Evolutionary conservation across 2,329 filamentous ascomycete genomes (phyloP).

Genomic region (Cercospora nicotianae): DNA sequence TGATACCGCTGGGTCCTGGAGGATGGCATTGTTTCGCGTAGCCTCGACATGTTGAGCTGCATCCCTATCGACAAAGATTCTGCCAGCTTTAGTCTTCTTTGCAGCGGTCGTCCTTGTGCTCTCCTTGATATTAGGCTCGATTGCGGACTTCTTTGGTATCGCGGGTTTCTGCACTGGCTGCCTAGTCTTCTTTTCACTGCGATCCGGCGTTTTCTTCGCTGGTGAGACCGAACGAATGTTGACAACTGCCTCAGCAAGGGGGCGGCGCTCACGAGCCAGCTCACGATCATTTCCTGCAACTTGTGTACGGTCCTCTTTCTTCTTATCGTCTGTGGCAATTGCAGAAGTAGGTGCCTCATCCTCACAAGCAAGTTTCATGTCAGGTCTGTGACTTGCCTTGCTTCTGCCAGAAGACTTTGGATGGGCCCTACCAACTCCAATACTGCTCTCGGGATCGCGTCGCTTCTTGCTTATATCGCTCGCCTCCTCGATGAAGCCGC

Average conservation of each 20-base stretch:
- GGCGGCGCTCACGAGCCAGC: background rate
- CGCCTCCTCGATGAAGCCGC: conserved; percentile 30
- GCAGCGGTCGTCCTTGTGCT: background rate
- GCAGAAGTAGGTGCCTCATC: background rate
- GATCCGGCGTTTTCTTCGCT: background rate
- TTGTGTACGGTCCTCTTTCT: background rate
- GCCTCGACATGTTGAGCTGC: background rate
- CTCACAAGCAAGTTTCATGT: background rate
- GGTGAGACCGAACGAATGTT: conserved; percentile 7
- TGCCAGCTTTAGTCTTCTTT: background rate
- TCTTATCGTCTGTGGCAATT: background rate
- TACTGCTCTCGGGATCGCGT: conserved; percentile 7
- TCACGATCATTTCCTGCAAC: background rate
- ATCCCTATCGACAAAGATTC: background rate
- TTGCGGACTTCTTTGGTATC: background rate
- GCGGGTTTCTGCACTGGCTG: background rate
- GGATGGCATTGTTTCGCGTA: background rate
- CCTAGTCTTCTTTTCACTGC: background rate
- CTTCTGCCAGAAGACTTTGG: background rate
- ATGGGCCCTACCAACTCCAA: no score
- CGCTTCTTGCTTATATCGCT: conserved; percentile 29
- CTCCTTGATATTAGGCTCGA: background rate
- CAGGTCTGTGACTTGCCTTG: background rate
- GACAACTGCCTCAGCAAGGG: conserved; percentile 1
- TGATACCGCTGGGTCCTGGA: background rate